phyloP scores from a whole-genome alignment of 257 asterid species.

The Nicotiana benthamiana region DNA sequence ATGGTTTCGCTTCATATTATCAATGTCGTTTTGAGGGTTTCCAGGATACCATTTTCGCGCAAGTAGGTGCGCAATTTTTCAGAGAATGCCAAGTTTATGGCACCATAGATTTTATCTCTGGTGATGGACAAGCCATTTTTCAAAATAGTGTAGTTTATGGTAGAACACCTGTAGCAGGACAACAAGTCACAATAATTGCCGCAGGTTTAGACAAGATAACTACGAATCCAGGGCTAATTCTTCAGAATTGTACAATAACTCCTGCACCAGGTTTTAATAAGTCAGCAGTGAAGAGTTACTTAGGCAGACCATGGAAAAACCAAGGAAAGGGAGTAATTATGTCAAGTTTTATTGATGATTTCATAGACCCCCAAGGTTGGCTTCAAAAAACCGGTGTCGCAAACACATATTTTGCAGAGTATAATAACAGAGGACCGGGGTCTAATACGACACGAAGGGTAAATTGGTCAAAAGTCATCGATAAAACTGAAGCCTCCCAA shows the following conservation, averaged over 20 bases:
- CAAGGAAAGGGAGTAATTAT: neutral
- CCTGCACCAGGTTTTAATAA: neutral
- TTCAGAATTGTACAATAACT: neutral
- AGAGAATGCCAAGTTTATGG: neutral
- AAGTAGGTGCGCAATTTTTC: neutral
- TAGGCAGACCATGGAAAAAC: constrained; percentile 5
- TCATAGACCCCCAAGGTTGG: neutral
- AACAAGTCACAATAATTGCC: neutral
- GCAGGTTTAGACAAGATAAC: neutral
- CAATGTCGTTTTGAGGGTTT: neutral
- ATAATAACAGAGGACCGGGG: constrained; percentile 2
- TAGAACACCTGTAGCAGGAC: neutral
- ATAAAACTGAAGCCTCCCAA: neutral
- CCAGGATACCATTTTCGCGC: neutral
- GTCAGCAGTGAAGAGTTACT: neutral
- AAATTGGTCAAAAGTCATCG: neutral
- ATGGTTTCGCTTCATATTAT: neutral
- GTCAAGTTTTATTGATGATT: neutral
- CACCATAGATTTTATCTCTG: neutral
- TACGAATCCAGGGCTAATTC: neutral
- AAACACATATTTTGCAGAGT: neutral
- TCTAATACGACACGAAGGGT: neutral
- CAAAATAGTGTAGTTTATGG: neutral
- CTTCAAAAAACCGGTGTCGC: neutral
- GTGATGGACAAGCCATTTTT: neutral